These are phyloP conservation scores for Colletotrichum shisoi DNA, from an alignment of 2,329 filamentous ascomycete species.

Conservation along the genomic window DNA sequence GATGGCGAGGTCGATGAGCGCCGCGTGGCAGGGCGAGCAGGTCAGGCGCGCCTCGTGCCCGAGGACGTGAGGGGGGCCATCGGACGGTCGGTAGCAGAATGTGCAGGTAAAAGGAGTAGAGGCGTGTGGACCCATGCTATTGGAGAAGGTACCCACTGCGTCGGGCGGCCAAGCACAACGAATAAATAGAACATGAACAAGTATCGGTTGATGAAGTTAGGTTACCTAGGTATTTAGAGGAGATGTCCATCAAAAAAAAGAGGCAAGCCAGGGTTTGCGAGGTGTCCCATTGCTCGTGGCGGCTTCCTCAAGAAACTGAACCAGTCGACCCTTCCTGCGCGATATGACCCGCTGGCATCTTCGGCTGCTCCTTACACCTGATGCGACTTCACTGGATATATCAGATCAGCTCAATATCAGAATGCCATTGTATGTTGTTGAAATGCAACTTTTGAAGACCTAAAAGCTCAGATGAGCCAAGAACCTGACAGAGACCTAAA, in stretches of 20 bases:
- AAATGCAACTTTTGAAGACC: constrained; percentile 27
- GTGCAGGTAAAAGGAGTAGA: constrained; percentile 59
- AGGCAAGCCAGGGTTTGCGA: neutral
- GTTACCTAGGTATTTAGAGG: neutral
- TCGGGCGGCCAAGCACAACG: neutral
- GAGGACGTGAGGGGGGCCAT: constrained; percentile 51
- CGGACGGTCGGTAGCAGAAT: constrained; percentile 60
- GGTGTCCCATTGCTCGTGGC: neutral
- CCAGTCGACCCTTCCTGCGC: neutral
- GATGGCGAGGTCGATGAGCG: constrained; percentile 62
- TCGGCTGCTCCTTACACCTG: neutral
- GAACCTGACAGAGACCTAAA: constrained; percentile 20
- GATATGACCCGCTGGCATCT: neutral
- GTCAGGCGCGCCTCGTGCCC: constrained; percentile 59
- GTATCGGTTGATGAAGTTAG: too few species aligned
- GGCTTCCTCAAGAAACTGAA: neutral
- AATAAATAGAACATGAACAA: neutral
- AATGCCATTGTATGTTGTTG: constrained; percentile 14
- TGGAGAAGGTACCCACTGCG: neutral
- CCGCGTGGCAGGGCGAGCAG: constrained; percentile 57
- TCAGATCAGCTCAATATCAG: neutral
- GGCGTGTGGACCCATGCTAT: neutral
- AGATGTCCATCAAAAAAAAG: neutral
- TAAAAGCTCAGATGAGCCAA: constrained; percentile 11
- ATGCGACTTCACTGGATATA: neutral